Evolutionary conservation across 2,329 filamentous ascomycete species (phyloP).

Genomic region (Botryosphaeria dothidea): DNA sequence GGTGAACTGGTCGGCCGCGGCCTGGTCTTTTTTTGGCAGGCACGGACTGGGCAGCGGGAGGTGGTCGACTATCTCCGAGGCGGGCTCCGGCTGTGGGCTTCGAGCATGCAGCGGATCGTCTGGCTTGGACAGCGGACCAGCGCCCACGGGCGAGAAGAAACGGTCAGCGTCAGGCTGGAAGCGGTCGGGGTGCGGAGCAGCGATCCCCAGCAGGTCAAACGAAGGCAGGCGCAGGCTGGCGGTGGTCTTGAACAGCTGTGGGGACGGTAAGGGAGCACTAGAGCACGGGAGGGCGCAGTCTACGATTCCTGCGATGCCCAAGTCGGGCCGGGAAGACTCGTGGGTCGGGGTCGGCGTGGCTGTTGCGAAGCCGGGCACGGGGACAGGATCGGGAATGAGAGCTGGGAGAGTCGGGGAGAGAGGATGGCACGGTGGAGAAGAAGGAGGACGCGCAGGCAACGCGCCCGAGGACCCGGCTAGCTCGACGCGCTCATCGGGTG

Average conservation of each 20-base stretch:
- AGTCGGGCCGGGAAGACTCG: constrained; percentile 12
- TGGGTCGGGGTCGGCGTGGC: constrained; percentile 13
- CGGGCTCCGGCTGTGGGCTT: constrained; percentile 32
- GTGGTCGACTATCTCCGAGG: neutral
- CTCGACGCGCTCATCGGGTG: constrained; percentile 1
- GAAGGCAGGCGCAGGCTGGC: constrained; percentile 52
- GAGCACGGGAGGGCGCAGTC: constrained; percentile 7
- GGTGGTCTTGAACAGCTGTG: constrained; percentile 3
- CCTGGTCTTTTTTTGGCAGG: neutral
- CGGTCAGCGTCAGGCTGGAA: constrained; percentile 28
- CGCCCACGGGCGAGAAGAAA: constrained; percentile 35
- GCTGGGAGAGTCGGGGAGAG: constrained; percentile 9
- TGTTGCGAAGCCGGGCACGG: constrained; percentile 13
- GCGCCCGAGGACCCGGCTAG: constrained; percentile 1
- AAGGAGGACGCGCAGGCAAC: constrained; percentile 1
- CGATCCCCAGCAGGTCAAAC: constrained; percentile 55
- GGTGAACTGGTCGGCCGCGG: constrained; percentile 31
- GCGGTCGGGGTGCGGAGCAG: constrained; percentile 47
- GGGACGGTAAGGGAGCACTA: constrained; percentile 1
- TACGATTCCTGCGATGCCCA: neutral
- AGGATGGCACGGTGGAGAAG: constrained; percentile 9
- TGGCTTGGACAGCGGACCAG: constrained; percentile 40
- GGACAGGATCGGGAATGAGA: constrained; percentile 2
- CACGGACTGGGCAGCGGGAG: constrained; percentile 7
- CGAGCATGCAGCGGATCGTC: constrained; percentile 42